Percentiles rank a stretch among this genome's conserved stretches.
Conservation (phyloP, 768 basidiomycete species). For the Trametes elegans region DNA sequence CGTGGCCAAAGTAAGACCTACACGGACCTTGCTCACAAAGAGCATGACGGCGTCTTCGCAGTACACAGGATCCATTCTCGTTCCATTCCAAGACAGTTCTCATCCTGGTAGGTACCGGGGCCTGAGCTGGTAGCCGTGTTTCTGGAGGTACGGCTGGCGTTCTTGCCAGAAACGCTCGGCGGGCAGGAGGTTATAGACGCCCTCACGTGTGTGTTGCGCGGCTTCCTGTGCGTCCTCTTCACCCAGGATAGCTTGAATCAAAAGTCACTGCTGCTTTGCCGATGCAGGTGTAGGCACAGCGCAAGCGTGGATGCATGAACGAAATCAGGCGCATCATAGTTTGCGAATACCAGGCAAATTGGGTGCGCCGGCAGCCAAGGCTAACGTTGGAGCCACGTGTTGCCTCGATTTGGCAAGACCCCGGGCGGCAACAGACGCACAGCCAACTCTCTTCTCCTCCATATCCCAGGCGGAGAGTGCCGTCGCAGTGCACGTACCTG, state of each 20-base stretch:
- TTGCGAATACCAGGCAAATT: not conserved
- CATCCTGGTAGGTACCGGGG: conserved; percentile 14
- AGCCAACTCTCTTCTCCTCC: too few species aligned
- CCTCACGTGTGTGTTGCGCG: not conserved
- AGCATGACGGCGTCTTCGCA: conserved; percentile 17
- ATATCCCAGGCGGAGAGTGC: too few species aligned
- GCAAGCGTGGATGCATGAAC: not conserved
- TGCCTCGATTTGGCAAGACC: too few species aligned
- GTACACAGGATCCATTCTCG: conserved; percentile 3
- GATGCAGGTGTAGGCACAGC: not conserved
- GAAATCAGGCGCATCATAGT: not conserved
- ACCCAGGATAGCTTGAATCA: not conserved
- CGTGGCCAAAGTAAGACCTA: too few species aligned
- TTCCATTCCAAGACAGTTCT: conserved; percentile 14
- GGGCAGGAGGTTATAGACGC: not conserved
- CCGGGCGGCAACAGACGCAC: too few species aligned
- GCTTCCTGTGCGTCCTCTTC: not conserved
- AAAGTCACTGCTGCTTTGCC: not conserved
- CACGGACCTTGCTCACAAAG: not conserved
- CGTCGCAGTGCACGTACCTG: too few species aligned
- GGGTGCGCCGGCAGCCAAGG: too few species aligned
- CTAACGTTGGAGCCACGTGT: too few species aligned
- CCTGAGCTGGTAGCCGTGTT: conserved; percentile 20
- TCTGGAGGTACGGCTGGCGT: conserved; percentile 7
- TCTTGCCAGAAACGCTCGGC: conserved; percentile 11